These are phyloP conservation scores for Penicillium ochrochloron DNA, from an alignment of 495 filamentous ascomycete genomes.

Conservation along the genomic window DNA sequence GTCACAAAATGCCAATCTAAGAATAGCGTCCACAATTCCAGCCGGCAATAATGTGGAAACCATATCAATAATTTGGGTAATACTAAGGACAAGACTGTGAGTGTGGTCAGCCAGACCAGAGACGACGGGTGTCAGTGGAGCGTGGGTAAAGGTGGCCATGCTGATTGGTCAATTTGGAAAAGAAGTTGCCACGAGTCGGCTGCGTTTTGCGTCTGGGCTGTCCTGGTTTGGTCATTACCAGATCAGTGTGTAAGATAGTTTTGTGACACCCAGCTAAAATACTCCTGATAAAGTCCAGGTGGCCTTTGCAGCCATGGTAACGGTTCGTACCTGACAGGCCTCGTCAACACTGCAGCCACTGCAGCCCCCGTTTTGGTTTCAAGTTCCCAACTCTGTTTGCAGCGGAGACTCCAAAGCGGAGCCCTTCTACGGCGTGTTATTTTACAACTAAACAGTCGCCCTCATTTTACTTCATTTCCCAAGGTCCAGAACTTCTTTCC, in stretches of 20 bases:
- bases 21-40: constrained; percentile 9
- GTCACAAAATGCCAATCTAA: constrained; percentile 6
- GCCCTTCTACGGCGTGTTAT: background rate
- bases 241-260: background rate
- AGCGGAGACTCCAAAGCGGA: constrained; percentile 8
- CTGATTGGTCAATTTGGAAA: constrained; percentile 15
- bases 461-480: constrained; percentile 19
- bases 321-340: constrained; percentile 1
- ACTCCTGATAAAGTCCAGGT: background rate
- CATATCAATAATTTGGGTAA: background rate
- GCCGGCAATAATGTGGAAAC: background rate
- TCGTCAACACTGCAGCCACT: constrained; percentile 5
- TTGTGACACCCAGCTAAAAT: background rate
- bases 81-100: no score
- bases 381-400: constrained; percentile 21
- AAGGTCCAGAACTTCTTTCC: background rate
- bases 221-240: constrained; percentile 8
- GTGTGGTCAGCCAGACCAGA: background rate
- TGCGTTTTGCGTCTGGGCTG: background rate
- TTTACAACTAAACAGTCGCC: constrained; percentile 12
- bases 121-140: constrained; percentile 11
- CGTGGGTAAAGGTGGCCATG: constrained; percentile 5
- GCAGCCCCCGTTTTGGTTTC: constrained; percentile 9
- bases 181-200: constrained; percentile 30
- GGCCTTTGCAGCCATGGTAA: background rate